Base-by-base conservation (phyloP, 2,329 filamentous ascomycete species). In the Cladophialophora bantiana region DNA sequence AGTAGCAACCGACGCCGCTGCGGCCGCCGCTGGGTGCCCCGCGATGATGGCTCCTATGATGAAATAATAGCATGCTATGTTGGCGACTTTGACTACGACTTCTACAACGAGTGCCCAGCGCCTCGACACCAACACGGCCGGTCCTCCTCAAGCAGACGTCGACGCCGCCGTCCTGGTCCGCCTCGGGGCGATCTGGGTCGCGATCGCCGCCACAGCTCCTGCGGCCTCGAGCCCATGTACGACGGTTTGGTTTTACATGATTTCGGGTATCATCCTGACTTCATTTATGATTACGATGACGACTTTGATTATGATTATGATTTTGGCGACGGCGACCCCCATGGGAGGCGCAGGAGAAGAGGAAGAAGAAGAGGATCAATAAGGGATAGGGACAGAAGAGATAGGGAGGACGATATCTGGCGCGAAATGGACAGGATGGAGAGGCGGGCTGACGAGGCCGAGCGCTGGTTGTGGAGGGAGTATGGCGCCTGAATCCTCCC, bases 391-490 rank as follows among this genome's bases (percentile, higher is more conserved):
- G n/a, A 48, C 36, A 34, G 60, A 7, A 34, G 13, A 2, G 32
- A 18, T 6, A 52, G 50, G 34, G 57, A 59, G 7, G 50, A 52
- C 13, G 31, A 38, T 3, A 42, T 45, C 34, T 34, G n/a, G 34
- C 38, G 36, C 3, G 62, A 60, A 18, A 36, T 59, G 35, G 62
- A 55, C 15, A 54, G 62, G 35, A n/a, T 45, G 15, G 36, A 65
- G n/a, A 59, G 48, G 26, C 20, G 52, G 9, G 62, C 62, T 7
- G 62, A 50, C 7, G 56, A 31, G 26, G 48, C 57, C 15, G 56
- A 54, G 36, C 48, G 45, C 7, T 60, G 62, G 62, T 59, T 59
- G 45, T 53, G 36, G 31, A 60, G 62, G n/a, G 26, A 56, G 20
- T 60, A 65, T 26, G 62, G 62, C 4, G 40, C 34, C 40, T 65